A percentile compares a stretch with the other conserved stretches of the same genome.
These are phyloP conservation scores for Schizophyllum amplum DNA, from an alignment of 1,284 basidiomycete species.

Conservation along the genomic window DNA sequence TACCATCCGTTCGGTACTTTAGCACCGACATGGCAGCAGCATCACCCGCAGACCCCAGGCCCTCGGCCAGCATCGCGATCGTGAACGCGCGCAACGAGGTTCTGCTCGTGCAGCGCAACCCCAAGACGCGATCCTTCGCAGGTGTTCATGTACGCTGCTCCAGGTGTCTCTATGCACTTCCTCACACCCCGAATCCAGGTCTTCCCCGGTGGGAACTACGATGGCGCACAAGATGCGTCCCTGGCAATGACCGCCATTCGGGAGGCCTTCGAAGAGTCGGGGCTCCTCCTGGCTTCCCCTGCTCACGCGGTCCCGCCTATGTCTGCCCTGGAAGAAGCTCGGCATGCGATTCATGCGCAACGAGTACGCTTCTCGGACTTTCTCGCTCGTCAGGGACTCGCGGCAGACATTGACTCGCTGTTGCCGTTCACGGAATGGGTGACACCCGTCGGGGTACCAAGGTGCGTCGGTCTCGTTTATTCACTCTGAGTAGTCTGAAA, in stretches of 20 bases:
- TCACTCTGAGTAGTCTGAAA: no score
- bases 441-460: slow-evolving; percentile 44
- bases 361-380: slow-evolving; percentile 43
- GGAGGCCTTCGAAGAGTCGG: slow-evolving; percentile 69
- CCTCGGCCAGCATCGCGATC: slow-evolving; percentile 57
- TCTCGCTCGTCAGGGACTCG: slow-evolving; percentile 35
- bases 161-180: neutral
- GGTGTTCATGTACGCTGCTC: slow-evolving; percentile 49
- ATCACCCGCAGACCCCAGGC: slow-evolving; percentile 29
- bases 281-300: slow-evolving; percentile 57
- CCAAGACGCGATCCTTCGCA: slow-evolving; percentile 50
- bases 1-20: no score
- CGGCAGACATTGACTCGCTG: slow-evolving; percentile 35
- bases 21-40: slow-evolving; percentile 1
- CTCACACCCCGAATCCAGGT: slow-evolving; percentile 34
- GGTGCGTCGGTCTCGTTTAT: no score
- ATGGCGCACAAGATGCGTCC: slow-evolving; percentile 47
- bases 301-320: slow-evolving; percentile 30
- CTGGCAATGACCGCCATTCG: slow-evolving; percentile 56
- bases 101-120: slow-evolving; percentile 60
- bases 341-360: slow-evolving; percentile 48
- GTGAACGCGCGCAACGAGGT: slow-evolving; percentile 59
- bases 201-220: slow-evolving; percentile 66
- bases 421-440: slow-evolving; percentile 67
- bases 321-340: slow-evolving; percentile 38